Conservation (phyloP, 352 stramenopile species). For the Phytopythium ostracodes region DNA sequence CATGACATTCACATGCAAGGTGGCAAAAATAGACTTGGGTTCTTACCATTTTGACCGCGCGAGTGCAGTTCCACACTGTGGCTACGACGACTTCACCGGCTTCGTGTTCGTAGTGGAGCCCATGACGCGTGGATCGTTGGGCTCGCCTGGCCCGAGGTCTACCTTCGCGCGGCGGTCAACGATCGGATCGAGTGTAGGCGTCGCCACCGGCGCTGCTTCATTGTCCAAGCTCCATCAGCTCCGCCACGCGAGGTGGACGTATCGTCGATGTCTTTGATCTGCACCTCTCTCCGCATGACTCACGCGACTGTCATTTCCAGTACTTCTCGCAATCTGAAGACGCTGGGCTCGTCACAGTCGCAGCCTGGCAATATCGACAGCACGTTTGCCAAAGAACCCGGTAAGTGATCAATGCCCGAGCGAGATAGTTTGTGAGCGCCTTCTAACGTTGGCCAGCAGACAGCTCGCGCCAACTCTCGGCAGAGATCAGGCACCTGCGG, state of each 20-base stretch:
- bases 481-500: background rate
- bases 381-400: background rate
- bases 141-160: background rate
- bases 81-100: background rate
- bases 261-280: too few relatives aligned
- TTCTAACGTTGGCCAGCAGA: background rate
- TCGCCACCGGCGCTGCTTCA: background rate
- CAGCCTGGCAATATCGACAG: background rate
- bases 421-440: background rate
- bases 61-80: background rate
- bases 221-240: constrained; percentile 20
- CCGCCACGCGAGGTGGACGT: constrained; percentile 17
- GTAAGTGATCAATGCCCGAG: background rate
- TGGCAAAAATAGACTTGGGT: background rate
- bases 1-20: background rate
- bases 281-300: too few relatives aligned
- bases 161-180: constrained; percentile 1
- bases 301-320: background rate
- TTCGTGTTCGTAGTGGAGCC: background rate
- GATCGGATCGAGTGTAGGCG: background rate
- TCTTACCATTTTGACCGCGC: background rate
- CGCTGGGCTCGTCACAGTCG: background rate
- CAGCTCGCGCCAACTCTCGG: background rate
- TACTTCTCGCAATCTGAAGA: background rate
- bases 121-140: background rate